Conservation (phyloP, 2,329 filamentous ascomycete species). For the Penicillium sp. region DNA sequence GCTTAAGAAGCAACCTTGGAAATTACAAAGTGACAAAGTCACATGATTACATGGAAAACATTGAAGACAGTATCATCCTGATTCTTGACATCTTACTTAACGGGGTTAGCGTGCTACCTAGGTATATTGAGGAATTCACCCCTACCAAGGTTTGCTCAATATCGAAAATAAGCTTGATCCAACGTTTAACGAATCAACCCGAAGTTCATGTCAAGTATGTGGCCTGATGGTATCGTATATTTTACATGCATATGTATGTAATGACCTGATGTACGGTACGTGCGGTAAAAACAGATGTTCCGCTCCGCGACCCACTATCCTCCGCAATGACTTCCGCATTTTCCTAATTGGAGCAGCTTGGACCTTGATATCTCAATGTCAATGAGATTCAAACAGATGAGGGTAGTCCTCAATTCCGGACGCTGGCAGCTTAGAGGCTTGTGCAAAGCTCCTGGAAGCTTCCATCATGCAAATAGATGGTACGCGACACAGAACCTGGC, state of each 20-base stretch:
- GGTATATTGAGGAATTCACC: background rate
- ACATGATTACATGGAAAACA: too few species aligned
- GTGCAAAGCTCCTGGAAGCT: constrained; percentile 1
- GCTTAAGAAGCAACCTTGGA: too few species aligned
- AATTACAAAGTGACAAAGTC: too few species aligned
- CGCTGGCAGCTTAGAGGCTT: constrained; percentile 6
- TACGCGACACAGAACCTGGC: constrained; percentile 13
- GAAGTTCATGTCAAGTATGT: background rate
- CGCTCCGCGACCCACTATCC: constrained; percentile 8
- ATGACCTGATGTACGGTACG: background rate
- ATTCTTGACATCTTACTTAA: background rate
- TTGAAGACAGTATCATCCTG: too few species aligned
- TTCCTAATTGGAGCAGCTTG: constrained; percentile 2
- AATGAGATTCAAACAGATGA: constrained; percentile 15
- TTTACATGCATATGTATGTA: background rate
- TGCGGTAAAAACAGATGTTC: constrained; percentile 4
- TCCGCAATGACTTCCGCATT: constrained; percentile 11
- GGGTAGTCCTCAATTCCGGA: constrained; percentile 10
- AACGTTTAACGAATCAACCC: background rate
- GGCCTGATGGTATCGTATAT: background rate
- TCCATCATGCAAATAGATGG: constrained; percentile 8
- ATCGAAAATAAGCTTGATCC: background rate
- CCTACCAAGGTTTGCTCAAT: background rate
- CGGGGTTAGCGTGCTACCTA: background rate
- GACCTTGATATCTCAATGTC: constrained; percentile 18